Evolutionary conservation across 1,284 basidiomycete genomes (phyloP), one percentile per base, ranked within the genome.

Genomic region (Hymenochaete sp.): DNA sequence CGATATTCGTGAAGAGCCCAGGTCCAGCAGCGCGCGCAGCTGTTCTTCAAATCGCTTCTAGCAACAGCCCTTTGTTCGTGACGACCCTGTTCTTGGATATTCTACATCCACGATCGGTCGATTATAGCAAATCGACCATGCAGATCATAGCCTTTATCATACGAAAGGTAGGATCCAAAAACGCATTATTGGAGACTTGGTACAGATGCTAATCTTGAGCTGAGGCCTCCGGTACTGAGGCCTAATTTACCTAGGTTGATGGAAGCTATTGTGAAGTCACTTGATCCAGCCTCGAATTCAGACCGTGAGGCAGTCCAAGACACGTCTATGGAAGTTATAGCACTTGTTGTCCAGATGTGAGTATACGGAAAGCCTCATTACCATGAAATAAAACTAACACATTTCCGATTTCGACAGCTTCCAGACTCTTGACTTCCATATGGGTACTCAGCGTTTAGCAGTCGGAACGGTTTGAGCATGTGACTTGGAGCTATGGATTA

Each of bases 381-480:
- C 29, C 19, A n/a, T n/a, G n/a, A n/a, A n/a, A n/a, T n/a, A n/a
- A 11, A 29, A 16, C 8, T 1, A 27, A 13, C 16, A 16, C 11
- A 5, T 14, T 26, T 25, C 5, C 13, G 18, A 40, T 9, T 36
- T 14, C 4, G 9, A 45, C 55, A 93, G 92, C 1, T 98, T 93
- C 61, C 93, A 93, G 0, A 85, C 82, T 0, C 81, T 98, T 10
- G 90, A 91, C 61, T 97, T 98, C 60, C 87, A 96, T 59, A 79
- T 80, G 61, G 66, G 71, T 2, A 82, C 79, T 1, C 95, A 98
- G 60, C 79, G 88, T 6, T 75, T 98, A 1, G 91, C 87, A 0
- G 93, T 98, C 0, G 96, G 96, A 0, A 97, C 95, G 0, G 81
- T 79, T 52, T 95, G 98, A 63, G 92, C 92, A n/a, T n/a, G n/a